phyloP scores from a whole-genome alignment of 2,329 filamentous ascomycete genomes.

The Venturia aucupariae region DNA sequence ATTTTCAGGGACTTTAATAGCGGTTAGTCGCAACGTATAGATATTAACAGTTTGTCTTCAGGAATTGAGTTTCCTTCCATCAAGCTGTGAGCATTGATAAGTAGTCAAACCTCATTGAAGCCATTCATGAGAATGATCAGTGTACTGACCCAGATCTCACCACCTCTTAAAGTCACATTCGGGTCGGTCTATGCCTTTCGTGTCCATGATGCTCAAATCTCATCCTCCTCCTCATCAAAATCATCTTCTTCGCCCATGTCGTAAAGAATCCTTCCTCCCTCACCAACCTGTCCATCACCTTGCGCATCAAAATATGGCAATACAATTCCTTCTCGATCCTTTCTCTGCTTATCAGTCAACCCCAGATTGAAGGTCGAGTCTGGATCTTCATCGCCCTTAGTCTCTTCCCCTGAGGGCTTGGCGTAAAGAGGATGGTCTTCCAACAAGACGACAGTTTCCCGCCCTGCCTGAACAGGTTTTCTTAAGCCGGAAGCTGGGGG shows the following conservation, averaged over 20 bases:
- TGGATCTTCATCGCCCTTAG: constrained; percentile 42
- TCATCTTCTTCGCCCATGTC: constrained; percentile 96
- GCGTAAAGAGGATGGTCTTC: constrained; percentile 66
- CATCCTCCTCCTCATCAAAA: constrained; percentile 93
- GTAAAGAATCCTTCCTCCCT: constrained; percentile 88
- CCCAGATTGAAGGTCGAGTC: constrained; percentile 77
- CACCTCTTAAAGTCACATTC: too few relatives aligned
- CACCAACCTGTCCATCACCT: constrained; percentile 55
- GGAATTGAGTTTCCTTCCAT: too few relatives aligned
- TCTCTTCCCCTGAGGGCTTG: constrained; percentile 27
- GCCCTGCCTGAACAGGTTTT: constrained; percentile 18
- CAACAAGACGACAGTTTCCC: constrained; percentile 52
- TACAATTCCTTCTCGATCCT: constrained; percentile 79
- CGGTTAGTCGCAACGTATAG: too few relatives aligned
- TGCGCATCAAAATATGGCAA: constrained; percentile 96
- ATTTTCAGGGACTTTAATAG: too few relatives aligned
- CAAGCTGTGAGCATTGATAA: too few relatives aligned
- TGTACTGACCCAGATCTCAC: too few relatives aligned
- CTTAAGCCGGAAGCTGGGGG: constrained; percentile 18
- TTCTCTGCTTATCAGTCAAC: constrained; percentile 81
- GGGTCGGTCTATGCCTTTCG: too few relatives aligned
- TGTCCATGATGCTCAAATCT: constrained; percentile 47
- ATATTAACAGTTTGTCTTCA: too few relatives aligned
- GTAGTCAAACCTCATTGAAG: too few relatives aligned
- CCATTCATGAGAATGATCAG: too few relatives aligned